phyloP scores from a whole-genome alignment of 371 early-diverging fungal genomes.

The Conidiobolus incongruus region DNA sequence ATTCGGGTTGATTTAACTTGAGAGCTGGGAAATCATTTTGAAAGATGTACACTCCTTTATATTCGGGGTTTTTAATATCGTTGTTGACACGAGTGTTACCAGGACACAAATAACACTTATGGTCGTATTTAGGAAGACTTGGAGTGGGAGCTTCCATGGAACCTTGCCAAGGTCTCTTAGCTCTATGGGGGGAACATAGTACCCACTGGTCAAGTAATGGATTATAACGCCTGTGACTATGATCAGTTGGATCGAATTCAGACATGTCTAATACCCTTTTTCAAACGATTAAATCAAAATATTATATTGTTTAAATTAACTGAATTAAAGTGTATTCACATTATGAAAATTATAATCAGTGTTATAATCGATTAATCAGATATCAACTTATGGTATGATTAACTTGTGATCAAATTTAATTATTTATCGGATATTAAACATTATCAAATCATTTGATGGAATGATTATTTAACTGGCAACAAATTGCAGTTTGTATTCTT shows the following conservation, averaged over 20 bases:
- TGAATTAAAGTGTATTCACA: too few species aligned
- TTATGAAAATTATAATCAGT: too few species aligned
- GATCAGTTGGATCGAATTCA: conserved; percentile 38
- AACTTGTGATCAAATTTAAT: too few species aligned
- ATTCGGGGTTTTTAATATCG: conserved; percentile 41
- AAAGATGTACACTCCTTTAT: conserved; percentile 52
- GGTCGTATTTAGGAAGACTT: conserved; percentile 37
- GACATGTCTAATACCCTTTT: too few species aligned
- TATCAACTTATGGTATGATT: too few species aligned
- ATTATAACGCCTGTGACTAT: conserved; percentile 75
- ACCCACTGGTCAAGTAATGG: conserved; percentile 76
- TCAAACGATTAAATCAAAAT: too few species aligned
- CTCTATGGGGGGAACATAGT: conserved; percentile 83
- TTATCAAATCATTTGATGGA: too few species aligned
- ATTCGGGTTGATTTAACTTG: conserved; percentile 29
- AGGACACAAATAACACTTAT: conserved; percentile 70
- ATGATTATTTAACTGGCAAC: too few species aligned
- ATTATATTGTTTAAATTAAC: too few species aligned
- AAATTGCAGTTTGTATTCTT: too few species aligned
- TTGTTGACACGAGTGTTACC: conserved; percentile 58
- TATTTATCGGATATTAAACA: too few species aligned
- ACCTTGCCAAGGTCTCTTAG: conserved; percentile 85
- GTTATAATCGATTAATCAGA: too few species aligned
- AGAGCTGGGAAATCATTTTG: conserved; percentile 81
- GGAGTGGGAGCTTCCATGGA: conserved; percentile 25